Conservation (phyloP, 352 stramenopile species). For the Pythium graminicola region DNA sequence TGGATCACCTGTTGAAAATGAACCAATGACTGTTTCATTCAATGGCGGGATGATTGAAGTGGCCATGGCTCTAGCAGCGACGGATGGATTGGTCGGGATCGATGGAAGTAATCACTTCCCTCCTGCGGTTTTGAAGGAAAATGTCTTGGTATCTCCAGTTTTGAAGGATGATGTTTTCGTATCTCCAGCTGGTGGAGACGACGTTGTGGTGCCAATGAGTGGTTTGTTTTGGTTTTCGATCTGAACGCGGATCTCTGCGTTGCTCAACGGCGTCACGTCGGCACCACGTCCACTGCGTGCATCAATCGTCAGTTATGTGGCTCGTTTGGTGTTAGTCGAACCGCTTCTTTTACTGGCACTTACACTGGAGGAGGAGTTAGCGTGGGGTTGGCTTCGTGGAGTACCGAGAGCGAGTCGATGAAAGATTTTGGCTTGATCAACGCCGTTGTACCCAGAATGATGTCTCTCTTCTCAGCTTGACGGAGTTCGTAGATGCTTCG, state of each 20-base stretch:
- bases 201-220: slow-evolving; percentile 4
- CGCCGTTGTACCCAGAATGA: slow-evolving; percentile 64
- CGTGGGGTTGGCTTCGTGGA: slow-evolving; percentile 48
- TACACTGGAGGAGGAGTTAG: slow-evolving; percentile 17
- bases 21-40: slow-evolving; percentile 10
- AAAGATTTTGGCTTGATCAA: slow-evolving; percentile 57
- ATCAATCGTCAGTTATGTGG: neutral
- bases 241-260: slow-evolving; percentile 62
- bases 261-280: slow-evolving; percentile 50
- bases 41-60: slow-evolving; percentile 12
- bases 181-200: neutral
- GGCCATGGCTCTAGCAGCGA: neutral
- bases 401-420: slow-evolving; percentile 47
- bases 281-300: slow-evolving; percentile 30
- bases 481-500: slow-evolving; percentile 78
- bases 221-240: slow-evolving; percentile 44
- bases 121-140: neutral
- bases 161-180: slow-evolving; percentile 21
- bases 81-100: neutral
- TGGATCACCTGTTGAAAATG: slow-evolving; percentile 11
- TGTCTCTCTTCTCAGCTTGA: slow-evolving; percentile 54
- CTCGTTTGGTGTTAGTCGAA: too few species aligned
- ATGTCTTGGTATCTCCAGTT: too few species aligned
- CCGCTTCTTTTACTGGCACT: too few species aligned
- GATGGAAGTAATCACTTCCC: slow-evolving; percentile 9